A percentile compares a stretch with the other conserved stretches of the same genome.
Conservation (phyloP, 495 filamentous ascomycete genomes). For the Xylaria castorea region DNA sequence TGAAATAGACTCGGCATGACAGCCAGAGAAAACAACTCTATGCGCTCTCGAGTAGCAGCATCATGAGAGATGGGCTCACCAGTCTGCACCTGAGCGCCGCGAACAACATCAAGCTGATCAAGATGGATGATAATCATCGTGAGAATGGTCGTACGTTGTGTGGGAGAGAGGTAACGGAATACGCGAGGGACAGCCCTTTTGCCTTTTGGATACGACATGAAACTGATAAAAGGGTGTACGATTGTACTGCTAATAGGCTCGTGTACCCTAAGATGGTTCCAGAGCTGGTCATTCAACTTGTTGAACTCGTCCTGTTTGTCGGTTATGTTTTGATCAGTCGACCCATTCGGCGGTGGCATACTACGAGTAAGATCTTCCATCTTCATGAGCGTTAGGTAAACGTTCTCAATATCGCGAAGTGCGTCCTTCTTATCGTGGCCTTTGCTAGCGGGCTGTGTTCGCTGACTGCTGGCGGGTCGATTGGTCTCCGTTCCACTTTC, state of each 20-base stretch:
- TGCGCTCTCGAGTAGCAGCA: conserved; percentile 78
- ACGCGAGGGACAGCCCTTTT: conserved; percentile 95
- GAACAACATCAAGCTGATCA: conserved; percentile 88
- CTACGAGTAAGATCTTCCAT: conserved; percentile 94
- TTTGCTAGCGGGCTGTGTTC: conserved; percentile 49
- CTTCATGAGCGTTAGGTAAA: conserved; percentile 86
- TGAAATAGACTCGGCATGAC: conserved; percentile 90
- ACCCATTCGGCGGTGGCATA: conserved; percentile 72
- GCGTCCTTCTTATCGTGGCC: conserved; percentile 80
- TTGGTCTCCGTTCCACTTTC: conserved; percentile 66
- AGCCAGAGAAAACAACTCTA: conserved; percentile 84
- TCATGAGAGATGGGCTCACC: conserved; percentile 71
- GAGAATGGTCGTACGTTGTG: conserved; percentile 91
- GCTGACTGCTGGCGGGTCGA: conserved; percentile 57
- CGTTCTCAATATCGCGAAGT: conserved; percentile 81
- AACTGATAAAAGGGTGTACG: conserved; percentile 94
- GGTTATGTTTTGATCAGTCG: conserved; percentile 65
- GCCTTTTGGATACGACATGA: conserved; percentile 92
- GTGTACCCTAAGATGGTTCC: conserved; percentile 85
- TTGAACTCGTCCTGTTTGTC: conserved; percentile 78
- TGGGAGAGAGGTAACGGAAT: conserved; percentile 88
- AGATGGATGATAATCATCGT: conserved; percentile 97
- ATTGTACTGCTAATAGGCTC: conserved; percentile 79
- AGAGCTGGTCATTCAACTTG: conserved; percentile 78
- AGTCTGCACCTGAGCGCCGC: conserved; percentile 70